phyloP scores from a whole-genome alignment of 768 basidiomycete genomes.

The Pulveroboletus frians region DNA sequence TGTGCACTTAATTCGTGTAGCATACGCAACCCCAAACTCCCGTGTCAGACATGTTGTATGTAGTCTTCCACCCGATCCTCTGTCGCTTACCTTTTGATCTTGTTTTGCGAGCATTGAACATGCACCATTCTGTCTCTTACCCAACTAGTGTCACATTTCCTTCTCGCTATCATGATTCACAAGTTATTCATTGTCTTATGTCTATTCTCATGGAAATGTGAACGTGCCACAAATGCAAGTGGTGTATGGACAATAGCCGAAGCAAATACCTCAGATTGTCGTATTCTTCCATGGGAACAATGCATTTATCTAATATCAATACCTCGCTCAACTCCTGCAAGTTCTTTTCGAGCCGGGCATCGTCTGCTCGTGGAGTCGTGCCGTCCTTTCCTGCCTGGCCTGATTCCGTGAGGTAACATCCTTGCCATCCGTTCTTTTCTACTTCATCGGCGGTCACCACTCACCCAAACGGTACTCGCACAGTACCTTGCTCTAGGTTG shows the following conservation, averaged over 20 bases:
- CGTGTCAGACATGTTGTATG: conserved; percentile 11
- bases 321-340: conserved; percentile 31
- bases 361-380: conserved; percentile 17
- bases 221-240: not conserved
- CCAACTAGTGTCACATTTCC: not conserved
- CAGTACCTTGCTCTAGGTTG: no score
- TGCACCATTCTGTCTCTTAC: not conserved
- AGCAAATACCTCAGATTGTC: not conserved
- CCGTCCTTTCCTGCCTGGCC: conserved; percentile 12
- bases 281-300: conserved; percentile 20
- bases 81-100: not conserved
- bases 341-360: conserved; percentile 23
- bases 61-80: not conserved
- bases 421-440: conserved; percentile 18
- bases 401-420: conserved; percentile 20
- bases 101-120: not conserved
- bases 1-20: conserved; percentile 21
- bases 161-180: not conserved
- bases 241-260: not conserved
- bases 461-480: conserved; percentile 25
- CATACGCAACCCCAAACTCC: conserved; percentile 12
- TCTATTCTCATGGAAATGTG: not conserved
- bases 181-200: not conserved
- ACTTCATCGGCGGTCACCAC: conserved; percentile 18
- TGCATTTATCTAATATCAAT: conserved; percentile 15